Evolutionary conservation across 805 yeast species (phyloP), one percentile per base, ranked within the genome.

Genomic region (Lipomyces anomalus): DNA sequence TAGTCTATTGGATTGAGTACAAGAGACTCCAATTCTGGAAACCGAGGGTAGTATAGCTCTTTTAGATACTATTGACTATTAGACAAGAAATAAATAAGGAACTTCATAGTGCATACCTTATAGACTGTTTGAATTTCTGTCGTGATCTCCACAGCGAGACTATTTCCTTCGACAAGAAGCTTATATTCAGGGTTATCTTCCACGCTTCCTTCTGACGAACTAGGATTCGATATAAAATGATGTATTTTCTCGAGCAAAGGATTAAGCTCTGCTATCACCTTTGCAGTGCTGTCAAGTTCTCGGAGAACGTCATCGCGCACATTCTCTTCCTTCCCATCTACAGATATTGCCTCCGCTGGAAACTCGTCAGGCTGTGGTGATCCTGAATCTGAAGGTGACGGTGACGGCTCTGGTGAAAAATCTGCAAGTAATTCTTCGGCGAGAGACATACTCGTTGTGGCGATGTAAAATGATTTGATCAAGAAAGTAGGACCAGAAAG

Each of bases 1-100:
- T 78, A 88, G 46, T 80, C 80, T 0, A 75, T 60, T 0, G 90
- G 80, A 47, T 76, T 75, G 7, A 78, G 67, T 1, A 85, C 71
- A 32, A 88, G 65, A 0, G 79, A 66, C 21, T 74, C 82, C 40
- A 88, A 66, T 57, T 88, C 95, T 0, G 84, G 80, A 64, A 86
- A 87, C 16, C 80, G 74, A 3, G 73, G 69, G 6, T 69, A 64
- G 57, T 86, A 88, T 22, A 71, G 69, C 0, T 71, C 59, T 39
- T 70, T 74, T 30, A 82, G 64, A 42, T 74, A 74, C 4, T 26
- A 26, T 26, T 13, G 13, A 9, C 13, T 13, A 13, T 26, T 26
- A 26, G 30, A 9, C 11, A 9, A 26, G 30, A 9, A 9, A 9
- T 9, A 26, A 26, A 26, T n/a, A n/a, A n/a, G n/a, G n/a, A n/a